Base-by-base conservation (phyloP, 352 stramenopile species). In the Pythium biforme region DNA sequence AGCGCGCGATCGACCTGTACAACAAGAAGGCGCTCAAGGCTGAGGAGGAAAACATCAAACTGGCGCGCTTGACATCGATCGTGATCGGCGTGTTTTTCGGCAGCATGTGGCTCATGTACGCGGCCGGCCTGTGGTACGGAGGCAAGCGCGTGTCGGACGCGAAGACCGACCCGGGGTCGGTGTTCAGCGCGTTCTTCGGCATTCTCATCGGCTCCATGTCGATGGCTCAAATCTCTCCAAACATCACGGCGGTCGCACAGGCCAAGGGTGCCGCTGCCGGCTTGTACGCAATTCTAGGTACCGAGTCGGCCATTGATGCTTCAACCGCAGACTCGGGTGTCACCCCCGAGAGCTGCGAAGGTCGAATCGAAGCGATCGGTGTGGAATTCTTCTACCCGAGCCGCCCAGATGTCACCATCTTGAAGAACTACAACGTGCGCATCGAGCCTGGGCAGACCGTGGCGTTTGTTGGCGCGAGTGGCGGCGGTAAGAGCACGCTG, bases 381-480 rank as follows among this genome's bases (percentile, higher is more conserved):
- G 61, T 94, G n/a, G 40, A 69, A 15, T 94, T 94, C 55, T 49
- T 68, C 7, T 94, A 94, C 51, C 85, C 85, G 1, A 79, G 52
- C 39, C 77, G 84, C 14, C 79, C 76, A 0, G 60, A 73, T n/a
- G 58, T 61, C 23, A 45, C 51, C 6, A 59, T 71, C 17, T 40
- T 66, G n/a, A 59, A 59, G 15, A 47, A 64, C 33, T 71, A 71
- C 47, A 67, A 62, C 46, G 52, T 71, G 3, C 25, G 34, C n/a
- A 67, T 71, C 95, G 45, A 88, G 17, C 31, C 41, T 41, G 64
- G 55, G 1, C 48, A 69, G 29, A 69, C 62, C 3, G 62, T 64
- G 2, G 62, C 62, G 48, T 64, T 73, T 60, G 66, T 73, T 12
- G 66, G 66, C 20, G 46, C 66, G 11, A 73, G 66, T 27, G 66